Evolutionary conservation across 352 stramenopile genomes (phyloP).

Genomic region (Paralagenidium karlingii): DNA sequence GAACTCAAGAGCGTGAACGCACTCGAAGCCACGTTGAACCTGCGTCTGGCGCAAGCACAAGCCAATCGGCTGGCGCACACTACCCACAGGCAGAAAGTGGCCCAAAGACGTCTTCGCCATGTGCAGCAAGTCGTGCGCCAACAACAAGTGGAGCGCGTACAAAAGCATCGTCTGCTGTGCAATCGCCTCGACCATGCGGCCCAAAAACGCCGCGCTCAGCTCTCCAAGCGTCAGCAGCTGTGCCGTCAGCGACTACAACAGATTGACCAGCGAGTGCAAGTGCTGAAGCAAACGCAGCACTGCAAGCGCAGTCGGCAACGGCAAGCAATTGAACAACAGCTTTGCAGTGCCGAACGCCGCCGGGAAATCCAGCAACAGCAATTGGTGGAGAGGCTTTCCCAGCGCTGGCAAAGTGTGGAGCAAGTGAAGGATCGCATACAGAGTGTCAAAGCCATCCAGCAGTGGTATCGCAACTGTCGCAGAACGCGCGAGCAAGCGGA

Average conservation of each 20-base stretch:
- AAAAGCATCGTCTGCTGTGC: conserved; percentile 17
- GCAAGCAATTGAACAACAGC: conserved; percentile 24
- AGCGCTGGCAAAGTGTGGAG: conserved; percentile 59
- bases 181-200: conserved; percentile 34
- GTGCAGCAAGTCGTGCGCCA: conserved; percentile 36
- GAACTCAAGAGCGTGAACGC: no score
- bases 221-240: conserved; percentile 25
- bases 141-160: conserved; percentile 31
- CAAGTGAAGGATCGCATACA: conserved; percentile 46
- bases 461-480: conserved; percentile 45
- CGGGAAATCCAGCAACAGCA: conserved; percentile 37
- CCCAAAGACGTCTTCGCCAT: conserved; percentile 45
- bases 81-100: no score
- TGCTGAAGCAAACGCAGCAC: conserved; percentile 26
- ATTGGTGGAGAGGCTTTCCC: conserved; percentile 28
- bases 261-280: conserved; percentile 41
- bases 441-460: conserved; percentile 59
- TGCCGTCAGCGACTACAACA: conserved; percentile 27
- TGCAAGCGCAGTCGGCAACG: conserved; percentile 19
- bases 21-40: no score
- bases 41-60: no score
- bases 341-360: conserved; percentile 26
- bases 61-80: no score
- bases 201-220: conserved; percentile 23
- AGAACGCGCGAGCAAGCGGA: conserved; percentile 22